Base-by-base conservation (phyloP, 192 early-diverging fungal genomes). In the Oehlia diaphana region DNA sequence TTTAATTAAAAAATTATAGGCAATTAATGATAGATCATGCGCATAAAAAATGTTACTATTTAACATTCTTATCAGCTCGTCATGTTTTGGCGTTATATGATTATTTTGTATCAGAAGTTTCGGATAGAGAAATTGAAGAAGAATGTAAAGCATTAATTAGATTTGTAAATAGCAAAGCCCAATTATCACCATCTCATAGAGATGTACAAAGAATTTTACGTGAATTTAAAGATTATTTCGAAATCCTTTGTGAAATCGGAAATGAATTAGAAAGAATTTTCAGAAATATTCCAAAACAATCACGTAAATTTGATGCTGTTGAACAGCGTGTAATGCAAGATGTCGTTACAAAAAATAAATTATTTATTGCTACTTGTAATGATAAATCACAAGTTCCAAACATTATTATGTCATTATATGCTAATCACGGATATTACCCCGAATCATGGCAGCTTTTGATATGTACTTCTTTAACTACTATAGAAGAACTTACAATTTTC, bases 361-460 rank as follows among this genome's bases (percentile, higher is more conserved):
- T 75, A 47, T 80, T 77, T 31, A 49, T 80, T 53, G 79, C 79
- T 9, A 53, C 73, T 21, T 80, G 63, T 21, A 67, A 16, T 28
- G 64, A 80, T 12, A 49, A 65, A 76, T 31, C 28, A 19, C 73
- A 42, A 14, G 39, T 76, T 23, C 44, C 72, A 33, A 80, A 80
- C 37, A 74, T 74, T 12, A 74, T 80, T 14, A 65, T 80, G 79
- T 77, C 74, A 10, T 63, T 80, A 13, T 80, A 58, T 76, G 72
- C 79, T 44, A 80, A 71, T 65, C 79, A 76, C 39, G 72, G 72
- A 28, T 35, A 21, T 13, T 69, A 72, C 4, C 78, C 78, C 0
- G 50, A 79, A 72, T 31, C 78, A n/a, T 73, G 69, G 78, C 35
- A 79, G 31, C 35, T 79, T 62, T 53, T 79, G 21, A 70, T 73